Evolutionary conservation across 768 basidiomycete genomes (phyloP).

Genomic region (Termitomyces sp.): DNA sequence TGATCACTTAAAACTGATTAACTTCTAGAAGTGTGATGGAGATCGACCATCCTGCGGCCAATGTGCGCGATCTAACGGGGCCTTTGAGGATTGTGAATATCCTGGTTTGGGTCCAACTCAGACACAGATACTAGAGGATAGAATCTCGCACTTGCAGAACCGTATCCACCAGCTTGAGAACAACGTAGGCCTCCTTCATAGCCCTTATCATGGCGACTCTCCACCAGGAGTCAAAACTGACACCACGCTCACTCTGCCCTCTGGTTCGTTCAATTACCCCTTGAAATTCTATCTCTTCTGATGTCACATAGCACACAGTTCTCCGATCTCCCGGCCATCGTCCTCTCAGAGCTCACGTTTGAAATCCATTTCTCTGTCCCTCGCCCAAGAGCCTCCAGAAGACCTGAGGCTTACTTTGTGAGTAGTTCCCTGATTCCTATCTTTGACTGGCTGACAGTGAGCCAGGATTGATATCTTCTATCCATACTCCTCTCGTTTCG

Average conservation of each 20-base stretch:
- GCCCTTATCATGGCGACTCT: conserved; percentile 15
- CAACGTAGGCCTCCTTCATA: conserved; percentile 11
- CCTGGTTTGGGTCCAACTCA: conserved; percentile 41
- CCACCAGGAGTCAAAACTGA: conserved; percentile 2
- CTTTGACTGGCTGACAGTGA: not conserved
- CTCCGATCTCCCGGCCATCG: not conserved
- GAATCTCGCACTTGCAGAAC: conserved; percentile 40
- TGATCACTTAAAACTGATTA: not conserved
- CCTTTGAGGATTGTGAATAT: conserved; percentile 58
- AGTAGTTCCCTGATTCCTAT: not conserved
- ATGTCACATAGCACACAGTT: not conserved
- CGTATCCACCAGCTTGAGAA: conserved; percentile 43
- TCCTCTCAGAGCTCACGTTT: conserved; percentile 2
- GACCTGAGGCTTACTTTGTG: conserved; percentile 16
- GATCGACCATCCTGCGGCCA: conserved; percentile 48
- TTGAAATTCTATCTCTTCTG: not conserved
- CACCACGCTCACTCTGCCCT: not conserved
- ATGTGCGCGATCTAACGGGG: conserved; percentile 39
- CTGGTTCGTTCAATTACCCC: not conserved
- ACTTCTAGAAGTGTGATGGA: conserved; percentile 53
- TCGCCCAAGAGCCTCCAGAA: conserved; percentile 13
- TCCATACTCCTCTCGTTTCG: conserved; percentile 42
- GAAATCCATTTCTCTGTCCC: not conserved
- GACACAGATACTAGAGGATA: conserved; percentile 46
- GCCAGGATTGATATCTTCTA: conserved; percentile 34